These are phyloP conservation scores for Dioscorea dumetorum DNA, from an alignment of 106 monocot genomes.

Conservation along the genomic window DNA sequence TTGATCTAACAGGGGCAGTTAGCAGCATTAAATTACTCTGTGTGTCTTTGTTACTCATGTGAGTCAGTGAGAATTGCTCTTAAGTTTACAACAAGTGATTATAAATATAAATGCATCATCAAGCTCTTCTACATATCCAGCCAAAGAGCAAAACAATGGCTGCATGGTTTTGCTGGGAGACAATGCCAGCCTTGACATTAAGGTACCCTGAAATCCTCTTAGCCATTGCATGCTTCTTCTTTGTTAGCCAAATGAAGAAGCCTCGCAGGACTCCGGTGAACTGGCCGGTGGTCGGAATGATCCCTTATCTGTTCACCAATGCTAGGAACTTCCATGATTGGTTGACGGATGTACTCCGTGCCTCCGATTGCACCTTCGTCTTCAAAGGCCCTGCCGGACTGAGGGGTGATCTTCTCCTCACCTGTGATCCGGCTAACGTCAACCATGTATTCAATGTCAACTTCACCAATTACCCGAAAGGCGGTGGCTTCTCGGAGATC, in stretches of 20 bases:
- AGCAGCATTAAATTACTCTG: too few relatives aligned
- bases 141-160: too few relatives aligned
- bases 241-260: neutral
- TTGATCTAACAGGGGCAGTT: too few relatives aligned
- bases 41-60: too few relatives aligned
- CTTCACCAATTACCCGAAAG: constrained; percentile 3
- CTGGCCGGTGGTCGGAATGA: constrained; percentile 4
- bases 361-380: neutral
- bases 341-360: neutral
- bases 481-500: neutral
- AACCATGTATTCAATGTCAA: constrained; percentile 3
- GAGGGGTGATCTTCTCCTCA: neutral
- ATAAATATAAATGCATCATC: too few relatives aligned
- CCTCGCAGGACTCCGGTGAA: neutral
- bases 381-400: neutral
- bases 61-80: too few relatives aligned
- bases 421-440: constrained; percentile 4
- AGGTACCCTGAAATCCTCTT: constrained; percentile 1
- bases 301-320: neutral
- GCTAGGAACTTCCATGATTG: neutral
- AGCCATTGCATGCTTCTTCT: neutral
- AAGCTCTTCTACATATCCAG: too few relatives aligned
- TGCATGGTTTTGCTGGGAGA: too few relatives aligned
- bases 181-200: too few relatives aligned
- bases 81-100: too few relatives aligned